Base-by-base conservation (phyloP, 2,329 filamentous ascomycete species). In the Cercospora zeina region DNA sequence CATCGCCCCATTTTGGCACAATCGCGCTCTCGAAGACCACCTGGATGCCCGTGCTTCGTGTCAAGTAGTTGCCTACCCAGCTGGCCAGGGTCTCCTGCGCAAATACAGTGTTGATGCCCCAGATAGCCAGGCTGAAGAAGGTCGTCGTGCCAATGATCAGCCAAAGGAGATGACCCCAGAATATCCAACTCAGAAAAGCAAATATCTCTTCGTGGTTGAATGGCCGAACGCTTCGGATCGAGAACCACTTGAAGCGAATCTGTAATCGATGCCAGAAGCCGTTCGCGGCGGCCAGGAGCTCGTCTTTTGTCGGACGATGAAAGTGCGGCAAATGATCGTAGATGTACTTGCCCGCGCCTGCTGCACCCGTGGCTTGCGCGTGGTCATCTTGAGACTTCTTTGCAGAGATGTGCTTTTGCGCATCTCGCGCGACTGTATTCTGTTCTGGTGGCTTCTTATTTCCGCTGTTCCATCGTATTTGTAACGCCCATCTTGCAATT, bases 21-120 rank as follows among this genome's bases (percentile, higher is more conserved):
- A 99, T 96, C 21, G 95, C 95, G 39, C 91, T 97, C 77, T 99
- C 95, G 74, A 99, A 99, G 58, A 99, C 89, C 33, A 99, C 90
- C 39, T 92, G 95, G 53, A 97, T 82, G 5, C 95, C 95, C 8
- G 93, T 95, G 16, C 93, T 96, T 73, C 93, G 87, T 2, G 95
- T 99, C 27, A 99, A 81, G 76, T 97, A 97, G 76, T 97, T 96
- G 14, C 95, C 95, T 54, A 97, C 85, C 90, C 91, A 96, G 71
- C 90, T 86, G 21, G 93, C 95, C 31, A 99, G 81, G 3, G 91
- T 96, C 85, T 99, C 95, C 82, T 99, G 95, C 2, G 95, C 95
- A 77, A 97, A 90, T 33, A 97, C 92, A 0, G 93, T 97, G 75
- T 99, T 99, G 72, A 97, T 91, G 8, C 90, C 86, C 68, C 96